These are phyloP conservation scores for Fusarium sp. DNA, from an alignment of 2,329 filamentous ascomycete species.

Conservation along the genomic window DNA sequence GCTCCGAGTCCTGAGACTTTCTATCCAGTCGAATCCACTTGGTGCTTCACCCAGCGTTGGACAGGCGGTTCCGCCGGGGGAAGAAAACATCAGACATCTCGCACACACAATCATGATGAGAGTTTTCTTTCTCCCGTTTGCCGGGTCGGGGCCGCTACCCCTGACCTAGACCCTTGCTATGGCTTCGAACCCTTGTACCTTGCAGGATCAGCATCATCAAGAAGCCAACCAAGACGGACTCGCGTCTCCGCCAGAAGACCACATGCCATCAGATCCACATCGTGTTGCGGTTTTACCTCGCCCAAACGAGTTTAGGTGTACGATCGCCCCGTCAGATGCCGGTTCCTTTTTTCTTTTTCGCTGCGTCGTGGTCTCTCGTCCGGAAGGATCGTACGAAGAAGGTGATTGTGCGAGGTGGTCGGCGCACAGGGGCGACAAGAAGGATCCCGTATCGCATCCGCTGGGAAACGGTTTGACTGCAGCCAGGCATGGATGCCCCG, in stretches of 20 bases:
- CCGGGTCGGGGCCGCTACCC: conserved; percentile 36
- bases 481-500: conserved; percentile 10
- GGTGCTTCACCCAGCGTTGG: not conserved
- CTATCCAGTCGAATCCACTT: conserved; percentile 4
- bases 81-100: conserved; percentile 27
- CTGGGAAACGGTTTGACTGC: conserved; percentile 12
- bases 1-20: conserved; percentile 22
- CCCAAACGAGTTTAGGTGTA: conserved; percentile 39
- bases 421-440: conserved; percentile 3
- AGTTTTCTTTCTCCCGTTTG: conserved; percentile 24
- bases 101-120: conserved; percentile 1
- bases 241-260: conserved; percentile 32
- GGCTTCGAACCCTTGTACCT: conserved; percentile 37
- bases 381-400: conserved; percentile 1
- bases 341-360: conserved; percentile 15
- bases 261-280: conserved; percentile 40
- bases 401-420: conserved; percentile 10
- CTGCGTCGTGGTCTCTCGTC: conserved; percentile 4
- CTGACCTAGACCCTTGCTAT: conserved; percentile 38
- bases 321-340: conserved; percentile 34
- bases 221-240: conserved; percentile 36
- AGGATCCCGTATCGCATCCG: conserved; percentile 12
- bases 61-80: not conserved
- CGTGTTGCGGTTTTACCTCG: conserved; percentile 41
- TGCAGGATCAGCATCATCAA: conserved; percentile 39